Evolutionary conservation across 177 flowering plant genomes (phyloP).

Genomic region (Telopea speciosissima): DNA sequence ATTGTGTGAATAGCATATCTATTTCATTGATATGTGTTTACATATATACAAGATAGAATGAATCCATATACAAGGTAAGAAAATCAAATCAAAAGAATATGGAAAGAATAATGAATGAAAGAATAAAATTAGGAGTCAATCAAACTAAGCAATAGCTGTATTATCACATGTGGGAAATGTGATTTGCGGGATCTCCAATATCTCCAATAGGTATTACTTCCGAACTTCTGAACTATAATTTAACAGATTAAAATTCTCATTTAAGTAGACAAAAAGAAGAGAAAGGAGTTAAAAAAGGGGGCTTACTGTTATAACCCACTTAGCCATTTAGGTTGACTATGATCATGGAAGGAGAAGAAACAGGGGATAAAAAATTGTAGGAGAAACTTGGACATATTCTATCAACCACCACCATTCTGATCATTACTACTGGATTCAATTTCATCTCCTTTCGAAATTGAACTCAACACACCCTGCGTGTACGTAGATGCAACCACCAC

Average conservation of each 20-base stretch:
- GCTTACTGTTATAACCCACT: not conserved
- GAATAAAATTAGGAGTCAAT: too few relatives aligned
- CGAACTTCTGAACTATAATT: not conserved
- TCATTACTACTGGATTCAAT: conserved; percentile 20
- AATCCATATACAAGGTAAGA: too few relatives aligned
- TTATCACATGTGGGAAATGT: too few relatives aligned
- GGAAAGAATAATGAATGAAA: too few relatives aligned
- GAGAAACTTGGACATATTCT: conserved; percentile 40
- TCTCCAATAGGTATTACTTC: too few relatives aligned
- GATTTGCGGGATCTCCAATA: too few relatives aligned
- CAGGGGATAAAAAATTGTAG: conserved; percentile 8
- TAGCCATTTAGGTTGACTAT: conserved; percentile 28
- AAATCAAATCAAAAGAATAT: too few relatives aligned
- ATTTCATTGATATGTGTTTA: too few relatives aligned
- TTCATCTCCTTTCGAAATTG: conserved; percentile 27
- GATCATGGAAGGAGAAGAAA: conserved; percentile 13
- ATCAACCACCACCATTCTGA: too few relatives aligned
- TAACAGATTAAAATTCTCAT: not conserved
- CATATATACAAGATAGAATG: too few relatives aligned
- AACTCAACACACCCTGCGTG: conserved; percentile 55
- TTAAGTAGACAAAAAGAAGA: not conserved
- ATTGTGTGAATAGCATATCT: too few relatives aligned
- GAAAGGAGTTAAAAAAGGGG: not conserved
- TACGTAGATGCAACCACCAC: conserved; percentile 76
- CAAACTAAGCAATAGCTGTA: too few relatives aligned